Evolutionary conservation across 192 early-diverging fungal species (phyloP).

Genomic region (Entophlyctis helioformis): DNA sequence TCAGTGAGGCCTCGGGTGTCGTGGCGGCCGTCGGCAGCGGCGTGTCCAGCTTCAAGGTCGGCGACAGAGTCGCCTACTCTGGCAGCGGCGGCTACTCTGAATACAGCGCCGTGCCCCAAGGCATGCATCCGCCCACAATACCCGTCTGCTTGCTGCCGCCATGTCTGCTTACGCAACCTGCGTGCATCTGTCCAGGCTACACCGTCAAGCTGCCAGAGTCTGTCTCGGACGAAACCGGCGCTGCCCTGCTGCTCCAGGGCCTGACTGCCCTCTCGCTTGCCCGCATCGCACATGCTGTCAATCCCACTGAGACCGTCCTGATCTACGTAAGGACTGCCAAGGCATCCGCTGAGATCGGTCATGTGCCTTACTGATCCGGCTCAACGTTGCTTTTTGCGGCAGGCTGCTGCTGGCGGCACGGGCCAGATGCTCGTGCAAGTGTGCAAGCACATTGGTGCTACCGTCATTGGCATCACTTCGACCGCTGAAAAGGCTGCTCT

Average conservation of each 20-base stretch:
- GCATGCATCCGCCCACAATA: slow-evolving; percentile 11
- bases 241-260: slow-evolving; percentile 62
- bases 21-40: slow-evolving; percentile 64
- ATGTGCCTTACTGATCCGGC: no score
- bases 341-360: no score
- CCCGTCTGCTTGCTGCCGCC: slow-evolving; percentile 4
- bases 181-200: slow-evolving; percentile 1
- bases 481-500: slow-evolving; percentile 55
- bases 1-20: slow-evolving; percentile 63
- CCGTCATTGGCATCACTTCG: slow-evolving; percentile 79
- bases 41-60: slow-evolving; percentile 41
- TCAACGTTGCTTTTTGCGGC: not conserved
- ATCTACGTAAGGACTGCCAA: slow-evolving; percentile 37
- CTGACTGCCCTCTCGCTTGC: slow-evolving; percentile 70
- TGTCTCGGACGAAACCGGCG: slow-evolving; percentile 45
- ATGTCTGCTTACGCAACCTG: not conserved
- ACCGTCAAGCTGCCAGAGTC: slow-evolving; percentile 25
- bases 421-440: slow-evolving; percentile 73
- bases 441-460: slow-evolving; percentile 61
- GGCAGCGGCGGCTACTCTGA: slow-evolving; percentile 59
- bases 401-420: slow-evolving; percentile 82
- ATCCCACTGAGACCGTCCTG: slow-evolving; percentile 63
- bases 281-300: slow-evolving; percentile 55
- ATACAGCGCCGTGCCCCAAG: slow-evolving; percentile 37
- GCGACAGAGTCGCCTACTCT: slow-evolving; percentile 73